Base-by-base conservation (phyloP, 2,329 filamentous ascomycete species). In the Aspergillus vadensis region DNA sequence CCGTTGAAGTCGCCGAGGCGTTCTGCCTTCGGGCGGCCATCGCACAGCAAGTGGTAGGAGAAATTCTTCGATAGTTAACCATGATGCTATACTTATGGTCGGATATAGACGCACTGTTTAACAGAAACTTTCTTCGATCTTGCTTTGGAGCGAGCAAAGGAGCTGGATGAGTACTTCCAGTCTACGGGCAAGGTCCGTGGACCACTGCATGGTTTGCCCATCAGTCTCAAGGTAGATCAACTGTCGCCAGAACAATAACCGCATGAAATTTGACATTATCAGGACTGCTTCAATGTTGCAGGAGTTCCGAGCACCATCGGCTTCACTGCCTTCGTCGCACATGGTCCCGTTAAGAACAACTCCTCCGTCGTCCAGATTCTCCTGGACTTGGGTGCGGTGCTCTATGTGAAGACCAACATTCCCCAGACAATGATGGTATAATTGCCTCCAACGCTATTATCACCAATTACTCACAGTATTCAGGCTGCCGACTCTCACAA, bases 371-470 rank as follows among this genome's bases (percentile, higher is more conserved):
- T 89, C 0, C 78, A 84, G 5, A 75, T 88, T 0, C 71, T 91
- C 2, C 75, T 84, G 2, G 76, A 79, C 8, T 78, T 85, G 0
- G 89, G 89, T 0, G 88, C 88, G 0, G 80, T 91, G 0, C 74
- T 87, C 7, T 88, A 89, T 63, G 83, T 85, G 62, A 91, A 91
- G 74, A 91, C 88, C 0, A 90, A 89, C 64, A 78, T 90, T 2
- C 87, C 88, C 0, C 83, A 86, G 62, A 83, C 82, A 0, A 64
- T 72, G 64, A 67, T 71, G 12, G 25, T 25, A 17, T 36, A 49
- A 1, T 1, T 2, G 14, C 1, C 12, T n/a, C 6, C 14, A 3
- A 1, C 3, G 7, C 4, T 25, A 23, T 1, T 3, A 3, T n/a
- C 19, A 27, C 7, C 3, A 1, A 5, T 9, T 4, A 14, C 12